phyloP scores from a whole-genome alignment of 495 filamentous ascomycete species.

The Aspergillus coremiiformis region DNA sequence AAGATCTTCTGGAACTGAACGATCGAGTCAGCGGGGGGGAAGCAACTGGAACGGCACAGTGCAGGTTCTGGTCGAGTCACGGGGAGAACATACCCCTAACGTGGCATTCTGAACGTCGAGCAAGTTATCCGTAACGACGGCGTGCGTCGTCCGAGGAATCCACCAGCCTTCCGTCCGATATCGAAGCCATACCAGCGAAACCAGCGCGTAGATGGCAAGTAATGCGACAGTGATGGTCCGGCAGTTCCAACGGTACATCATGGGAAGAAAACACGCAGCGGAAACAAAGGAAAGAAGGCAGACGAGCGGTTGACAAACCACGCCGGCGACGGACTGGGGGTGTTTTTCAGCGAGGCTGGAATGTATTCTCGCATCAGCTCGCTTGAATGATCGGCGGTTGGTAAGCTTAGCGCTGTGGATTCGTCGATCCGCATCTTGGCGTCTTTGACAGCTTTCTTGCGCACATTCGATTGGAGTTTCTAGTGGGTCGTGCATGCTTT shows the following conservation, averaged over 20 bases:
- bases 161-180: neutral
- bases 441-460: too few relatives aligned
- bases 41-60: too few relatives aligned
- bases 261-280: neutral
- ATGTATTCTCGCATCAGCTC: too few relatives aligned
- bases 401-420: too few relatives aligned
- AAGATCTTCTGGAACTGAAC: slow-evolving; percentile 36
- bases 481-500: too few relatives aligned
- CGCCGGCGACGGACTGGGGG: too few relatives aligned
- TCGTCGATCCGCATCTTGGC: too few relatives aligned
- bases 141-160: neutral
- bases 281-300: neutral
- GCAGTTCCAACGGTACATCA: neutral
- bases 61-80: neutral
- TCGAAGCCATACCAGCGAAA: neutral
- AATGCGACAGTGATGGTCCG: neutral
- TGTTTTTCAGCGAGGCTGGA: neutral
- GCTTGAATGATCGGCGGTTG: too few relatives aligned
- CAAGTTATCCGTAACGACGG: neutral
- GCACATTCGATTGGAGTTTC: too few relatives aligned
- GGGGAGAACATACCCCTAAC: neutral
- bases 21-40: too few relatives aligned
- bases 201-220: neutral
- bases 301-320: too few relatives aligned
- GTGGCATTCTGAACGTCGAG: neutral